Evolutionary conservation across 345 rosid species (phyloP).

Genomic region (Odontarrhena argentea): DNA sequence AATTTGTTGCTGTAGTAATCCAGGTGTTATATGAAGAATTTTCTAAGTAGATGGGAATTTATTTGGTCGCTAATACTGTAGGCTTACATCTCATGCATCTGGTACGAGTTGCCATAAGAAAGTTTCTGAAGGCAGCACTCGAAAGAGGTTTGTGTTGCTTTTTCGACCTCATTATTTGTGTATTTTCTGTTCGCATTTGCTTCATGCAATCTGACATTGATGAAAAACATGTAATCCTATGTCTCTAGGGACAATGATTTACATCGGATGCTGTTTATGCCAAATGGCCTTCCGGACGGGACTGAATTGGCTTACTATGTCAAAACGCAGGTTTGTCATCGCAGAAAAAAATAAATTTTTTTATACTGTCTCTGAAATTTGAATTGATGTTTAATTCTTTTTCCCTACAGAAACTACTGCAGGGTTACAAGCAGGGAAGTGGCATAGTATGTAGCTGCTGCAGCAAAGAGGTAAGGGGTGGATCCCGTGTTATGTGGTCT

Average conservation of each 20-base stretch:
- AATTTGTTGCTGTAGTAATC: not conserved
- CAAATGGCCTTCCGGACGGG: conserved; percentile 94
- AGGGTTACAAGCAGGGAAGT: conserved; percentile 83
- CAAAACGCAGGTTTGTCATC: conserved; percentile 71
- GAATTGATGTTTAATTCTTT: conserved; percentile 3
- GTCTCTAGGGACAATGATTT: conserved; percentile 86
- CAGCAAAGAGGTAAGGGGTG: conserved; percentile 61
- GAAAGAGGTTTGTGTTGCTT: conserved; percentile 59
- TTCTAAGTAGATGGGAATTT: not conserved
- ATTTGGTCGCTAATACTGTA: conserved; percentile 39
- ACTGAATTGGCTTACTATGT: conserved; percentile 81
- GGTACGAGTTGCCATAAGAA: conserved; percentile 55
- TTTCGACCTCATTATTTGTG: not conserved
- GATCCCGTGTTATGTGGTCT: conserved; percentile 13
- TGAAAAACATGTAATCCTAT: conserved; percentile 13
- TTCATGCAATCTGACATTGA: conserved; percentile 1
- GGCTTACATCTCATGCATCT: conserved; percentile 50
- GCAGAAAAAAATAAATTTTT: conserved; percentile 17
- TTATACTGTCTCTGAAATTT: conserved; percentile 4
- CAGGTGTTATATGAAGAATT: not conserved
- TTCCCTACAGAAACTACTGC: conserved; percentile 58
- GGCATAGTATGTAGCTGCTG: conserved; percentile 93
- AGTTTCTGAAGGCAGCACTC: conserved; percentile 63
- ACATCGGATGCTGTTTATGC: conserved; percentile 89
- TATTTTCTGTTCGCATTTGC: conserved; percentile 24